Evolutionary conservation across 805 yeast species (phyloP).

Genomic region (Yarrowia keelungensis): DNA sequence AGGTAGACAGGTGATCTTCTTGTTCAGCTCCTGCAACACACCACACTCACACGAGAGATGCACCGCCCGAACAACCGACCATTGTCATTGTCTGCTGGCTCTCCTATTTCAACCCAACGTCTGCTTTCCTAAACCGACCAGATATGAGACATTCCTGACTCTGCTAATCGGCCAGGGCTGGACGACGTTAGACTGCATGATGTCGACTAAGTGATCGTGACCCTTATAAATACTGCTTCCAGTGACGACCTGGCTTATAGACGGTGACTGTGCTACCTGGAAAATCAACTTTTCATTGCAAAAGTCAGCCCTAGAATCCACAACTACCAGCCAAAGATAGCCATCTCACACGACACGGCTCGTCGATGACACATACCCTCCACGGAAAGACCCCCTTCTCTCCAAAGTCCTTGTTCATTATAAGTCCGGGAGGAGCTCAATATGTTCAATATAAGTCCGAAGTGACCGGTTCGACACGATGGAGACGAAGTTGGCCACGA

Average conservation of each 20-base stretch:
- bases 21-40: background rate
- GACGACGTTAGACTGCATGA: too few relatives aligned
- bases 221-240: too few relatives aligned
- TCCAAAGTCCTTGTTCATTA: background rate
- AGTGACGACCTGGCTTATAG: too few relatives aligned
- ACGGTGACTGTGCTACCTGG: too few relatives aligned
- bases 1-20: background rate
- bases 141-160: conserved; percentile 3
- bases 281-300: too few relatives aligned
- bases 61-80: background rate
- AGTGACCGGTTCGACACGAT: too few relatives aligned
- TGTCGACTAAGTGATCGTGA: too few relatives aligned
- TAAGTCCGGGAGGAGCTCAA: background rate
- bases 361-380: background rate
- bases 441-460: background rate
- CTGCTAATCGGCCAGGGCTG: too few relatives aligned
- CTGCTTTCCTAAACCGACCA: conserved; percentile 2
- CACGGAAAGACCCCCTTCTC: background rate
- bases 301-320: too few relatives aligned
- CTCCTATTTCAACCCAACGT: background rate
- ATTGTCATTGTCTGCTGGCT: background rate
- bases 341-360: background rate
- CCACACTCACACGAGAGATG: background rate
- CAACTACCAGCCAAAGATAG: too few relatives aligned
- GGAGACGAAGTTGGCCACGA: too few relatives aligned